Conservation (phyloP, 805 yeast species). For the Ogataea nitratoaversa region DNA sequence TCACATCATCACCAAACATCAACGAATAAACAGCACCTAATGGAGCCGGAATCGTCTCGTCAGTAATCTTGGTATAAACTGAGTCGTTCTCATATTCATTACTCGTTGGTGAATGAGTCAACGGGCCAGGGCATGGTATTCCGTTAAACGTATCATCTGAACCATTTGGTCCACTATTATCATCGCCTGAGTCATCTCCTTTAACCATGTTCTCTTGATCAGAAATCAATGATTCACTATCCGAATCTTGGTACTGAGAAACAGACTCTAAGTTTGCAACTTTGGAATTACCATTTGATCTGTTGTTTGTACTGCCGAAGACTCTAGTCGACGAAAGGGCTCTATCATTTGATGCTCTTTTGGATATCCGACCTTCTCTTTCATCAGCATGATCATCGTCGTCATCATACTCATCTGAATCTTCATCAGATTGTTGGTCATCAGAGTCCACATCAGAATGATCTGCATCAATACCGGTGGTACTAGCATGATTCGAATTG, state of each 20-base stretch:
- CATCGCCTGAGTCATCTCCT: conserved; percentile 22
- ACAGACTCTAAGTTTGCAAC: neutral
- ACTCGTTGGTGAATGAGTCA: conserved; percentile 32
- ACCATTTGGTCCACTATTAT: conserved; percentile 3
- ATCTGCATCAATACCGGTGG: conserved; percentile 18
- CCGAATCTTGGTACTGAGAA: neutral
- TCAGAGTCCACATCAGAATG: conserved; percentile 34
- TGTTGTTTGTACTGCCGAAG: neutral
- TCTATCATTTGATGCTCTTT: too few species aligned
- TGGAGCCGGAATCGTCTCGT: conserved; percentile 56
- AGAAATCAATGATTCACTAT: neutral
- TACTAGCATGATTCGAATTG: conserved; percentile 10
- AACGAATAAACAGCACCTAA: conserved; percentile 55
- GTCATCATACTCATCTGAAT: conserved; percentile 24
- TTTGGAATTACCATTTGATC: neutral
- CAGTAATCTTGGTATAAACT: conserved; percentile 53
- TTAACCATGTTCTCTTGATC: conserved; percentile 27
- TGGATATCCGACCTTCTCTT: conserved; percentile 6
- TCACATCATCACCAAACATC: conserved; percentile 59
- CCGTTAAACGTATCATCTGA: conserved; percentile 32
- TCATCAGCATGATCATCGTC: conserved; percentile 17
- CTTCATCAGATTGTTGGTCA: conserved; percentile 23
- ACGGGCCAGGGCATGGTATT: conserved; percentile 37
- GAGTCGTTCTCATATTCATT: conserved; percentile 38
- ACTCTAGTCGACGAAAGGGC: too few species aligned